Percentiles rank a stretch among this genome's conserved stretches.
phyloP scores from a whole-genome alignment of 1,139 yeast species.

The Nematodospora anomalae region DNA sequence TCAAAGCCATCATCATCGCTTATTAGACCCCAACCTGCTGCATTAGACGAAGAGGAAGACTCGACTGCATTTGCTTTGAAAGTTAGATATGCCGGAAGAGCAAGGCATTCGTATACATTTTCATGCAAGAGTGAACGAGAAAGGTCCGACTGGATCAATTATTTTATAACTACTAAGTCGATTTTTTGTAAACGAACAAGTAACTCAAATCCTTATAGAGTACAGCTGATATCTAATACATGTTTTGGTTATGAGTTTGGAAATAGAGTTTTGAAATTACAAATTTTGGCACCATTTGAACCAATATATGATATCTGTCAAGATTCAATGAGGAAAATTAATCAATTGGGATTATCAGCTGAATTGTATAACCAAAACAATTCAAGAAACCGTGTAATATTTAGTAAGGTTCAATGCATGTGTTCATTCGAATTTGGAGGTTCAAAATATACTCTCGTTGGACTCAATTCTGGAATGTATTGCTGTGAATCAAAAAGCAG shows the following conservation, averaged over 20 bases:
- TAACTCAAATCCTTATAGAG: slow-evolving; percentile 54
- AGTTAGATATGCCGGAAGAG: slow-evolving; percentile 46
- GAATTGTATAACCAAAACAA: slow-evolving; percentile 28
- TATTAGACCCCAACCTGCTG: slow-evolving; percentile 18
- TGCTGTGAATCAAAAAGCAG: slow-evolving; percentile 49
- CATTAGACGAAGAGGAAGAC: slow-evolving; percentile 28
- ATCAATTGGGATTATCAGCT: slow-evolving; percentile 24
- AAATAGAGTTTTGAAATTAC: slow-evolving; percentile 56
- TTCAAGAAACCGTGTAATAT: slow-evolving; percentile 27
- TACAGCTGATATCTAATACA: slow-evolving; percentile 55
- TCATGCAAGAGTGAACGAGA: slow-evolving; percentile 55
- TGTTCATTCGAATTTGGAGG: slow-evolving; percentile 29
- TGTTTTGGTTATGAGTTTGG: slow-evolving; percentile 65
- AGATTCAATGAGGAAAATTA: slow-evolving; percentile 24
- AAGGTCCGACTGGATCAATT: slow-evolving; percentile 59
- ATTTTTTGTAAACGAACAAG: slow-evolving; percentile 47
- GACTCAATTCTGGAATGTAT: slow-evolving; percentile 41
- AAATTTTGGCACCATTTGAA: slow-evolving; percentile 62
- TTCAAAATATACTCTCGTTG: slow-evolving; percentile 30
- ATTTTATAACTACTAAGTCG: slow-evolving; percentile 56
- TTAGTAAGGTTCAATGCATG: slow-evolving; percentile 29
- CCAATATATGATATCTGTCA: slow-evolving; percentile 46
- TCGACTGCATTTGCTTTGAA: slow-evolving; percentile 42
- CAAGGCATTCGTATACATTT: slow-evolving; percentile 53
- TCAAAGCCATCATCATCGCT: slow-evolving; percentile 23